Evolutionary conservation across 2,329 filamentous ascomycete genomes (phyloP), one percentile per base, ranked within the genome.

Genomic region (Aspergillus novoparasiticus): DNA sequence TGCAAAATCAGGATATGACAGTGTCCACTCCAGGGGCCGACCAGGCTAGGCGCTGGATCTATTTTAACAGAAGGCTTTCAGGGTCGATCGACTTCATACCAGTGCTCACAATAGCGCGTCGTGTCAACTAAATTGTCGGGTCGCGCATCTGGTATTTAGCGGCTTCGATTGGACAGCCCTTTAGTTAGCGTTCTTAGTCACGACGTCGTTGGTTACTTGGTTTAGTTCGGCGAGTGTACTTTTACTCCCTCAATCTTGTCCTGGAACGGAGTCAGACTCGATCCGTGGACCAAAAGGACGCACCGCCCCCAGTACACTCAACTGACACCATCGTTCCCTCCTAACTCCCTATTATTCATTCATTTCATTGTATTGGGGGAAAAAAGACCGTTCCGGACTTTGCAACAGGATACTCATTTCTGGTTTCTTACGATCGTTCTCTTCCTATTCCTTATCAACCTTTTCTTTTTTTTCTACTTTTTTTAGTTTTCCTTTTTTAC

Each of bases 51-150:
- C 34, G 34, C 28, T 51, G 9, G 10, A 32, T 32, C 34, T 55
- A 55, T 39, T 55, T 39, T 30, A 55, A 39, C 30, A 21, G 19
- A 34, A 26, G 57, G 30, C 21, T 32, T 45, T 55, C 34, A 34
- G 58, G 48, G 48, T 41, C 45, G 21, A 21, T 32, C 26, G 19
- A 58, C n/a, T 36, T 58, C 43, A 58, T 58, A 58, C 34, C 39
- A 43, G 19, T 53, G 50, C 26, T 41, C 28, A 45, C 28, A 45
- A 65, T 64, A 63, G 65, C 65, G 66, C 62, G 61, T 67, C 65
- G 63, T 68, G 66, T 63, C 66, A 66, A 65, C 58, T 64, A 53
- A 50, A 65, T 61, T 62, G 62, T 58, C 58, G 64, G 62, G 62
- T 66, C 66, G 64, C 64, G 64, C 62, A 63, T 58, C 28, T 53